These are phyloP conservation scores for Myxozyma geophila DNA, from an alignment of 805 yeast genomes.

Conservation along the genomic window DNA sequence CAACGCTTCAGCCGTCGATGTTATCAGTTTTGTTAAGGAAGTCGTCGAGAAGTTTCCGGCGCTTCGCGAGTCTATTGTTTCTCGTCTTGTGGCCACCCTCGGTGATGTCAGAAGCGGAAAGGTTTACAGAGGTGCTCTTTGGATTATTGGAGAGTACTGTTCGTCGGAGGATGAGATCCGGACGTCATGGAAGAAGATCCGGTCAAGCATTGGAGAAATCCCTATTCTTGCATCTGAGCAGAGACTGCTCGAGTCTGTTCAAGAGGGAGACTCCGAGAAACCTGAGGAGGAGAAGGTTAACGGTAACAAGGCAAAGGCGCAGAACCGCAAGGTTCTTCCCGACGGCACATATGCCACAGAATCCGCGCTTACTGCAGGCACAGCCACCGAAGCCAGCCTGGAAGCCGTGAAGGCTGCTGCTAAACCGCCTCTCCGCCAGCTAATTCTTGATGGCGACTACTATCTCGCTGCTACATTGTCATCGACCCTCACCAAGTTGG, in stretches of 20 bases:
- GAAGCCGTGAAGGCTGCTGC: conserved; percentile 48
- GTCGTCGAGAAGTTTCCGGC: conserved; percentile 90
- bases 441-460: conserved; percentile 84
- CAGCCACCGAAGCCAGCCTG: conserved; percentile 45
- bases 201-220: conserved; percentile 83
- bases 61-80: conserved; percentile 66
- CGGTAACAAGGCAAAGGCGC: conserved; percentile 44
- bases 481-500: conserved; percentile 84
- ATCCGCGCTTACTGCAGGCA: conserved; percentile 62
- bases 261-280: conserved; percentile 45
- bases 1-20: conserved; percentile 84
- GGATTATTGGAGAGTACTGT: conserved; percentile 96
- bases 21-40: conserved; percentile 88
- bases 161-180: conserved; percentile 71
- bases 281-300: conserved; percentile 42
- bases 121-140: conserved; percentile 88
- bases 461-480: conserved; percentile 88
- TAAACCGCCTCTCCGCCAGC: conserved; percentile 74
- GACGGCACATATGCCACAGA: conserved; percentile 99
- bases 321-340: conserved; percentile 87
- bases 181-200: conserved; percentile 83
- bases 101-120: conserved; percentile 79
- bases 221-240: conserved; percentile 82
- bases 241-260: conserved; percentile 50
- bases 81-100: conserved; percentile 64